Conservation (phyloP, 1,284 basidiomycete genomes). For the Trametes versicolor region DNA sequence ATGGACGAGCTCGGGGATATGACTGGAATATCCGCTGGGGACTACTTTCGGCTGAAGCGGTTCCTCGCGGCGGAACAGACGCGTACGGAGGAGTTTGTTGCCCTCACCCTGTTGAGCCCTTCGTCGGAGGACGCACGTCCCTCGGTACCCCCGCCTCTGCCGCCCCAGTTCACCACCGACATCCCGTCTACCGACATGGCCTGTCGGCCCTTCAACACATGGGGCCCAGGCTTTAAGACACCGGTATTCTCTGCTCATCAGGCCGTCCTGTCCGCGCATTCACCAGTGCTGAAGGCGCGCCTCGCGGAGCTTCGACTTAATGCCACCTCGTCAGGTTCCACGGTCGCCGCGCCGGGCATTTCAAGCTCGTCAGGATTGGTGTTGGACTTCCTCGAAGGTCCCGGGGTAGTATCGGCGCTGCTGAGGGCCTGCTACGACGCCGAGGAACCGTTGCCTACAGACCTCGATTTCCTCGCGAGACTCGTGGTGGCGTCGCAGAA, state of each 20-base stretch:
- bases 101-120: neutral
- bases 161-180: neutral
- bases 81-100: neutral
- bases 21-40: slow-evolving; percentile 22
- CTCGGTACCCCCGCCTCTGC: neutral
- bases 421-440: slow-evolving; percentile 11
- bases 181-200: neutral
- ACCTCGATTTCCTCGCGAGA: neutral
- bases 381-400: slow-evolving; percentile 17
- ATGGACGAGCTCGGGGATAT: slow-evolving; percentile 18
- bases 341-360: neutral
- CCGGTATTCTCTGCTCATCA: neutral
- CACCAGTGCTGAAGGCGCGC: neutral
- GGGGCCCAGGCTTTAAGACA: neutral
- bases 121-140: neutral
- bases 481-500: slow-evolving; percentile 22
- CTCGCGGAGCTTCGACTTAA: neutral
- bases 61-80: slow-evolving; percentile 5
- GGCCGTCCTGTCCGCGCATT: neutral
- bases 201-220: slow-evolving; percentile 1
- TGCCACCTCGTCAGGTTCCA: neutral
- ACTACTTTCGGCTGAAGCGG: slow-evolving; percentile 24
- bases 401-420: slow-evolving; percentile 11
- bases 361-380: slow-evolving; percentile 6
- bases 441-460: neutral